These are phyloP conservation scores for Globisporangium megalacanthum DNA, from an alignment of 352 stramenopile genomes.

Conservation along the genomic window DNA sequence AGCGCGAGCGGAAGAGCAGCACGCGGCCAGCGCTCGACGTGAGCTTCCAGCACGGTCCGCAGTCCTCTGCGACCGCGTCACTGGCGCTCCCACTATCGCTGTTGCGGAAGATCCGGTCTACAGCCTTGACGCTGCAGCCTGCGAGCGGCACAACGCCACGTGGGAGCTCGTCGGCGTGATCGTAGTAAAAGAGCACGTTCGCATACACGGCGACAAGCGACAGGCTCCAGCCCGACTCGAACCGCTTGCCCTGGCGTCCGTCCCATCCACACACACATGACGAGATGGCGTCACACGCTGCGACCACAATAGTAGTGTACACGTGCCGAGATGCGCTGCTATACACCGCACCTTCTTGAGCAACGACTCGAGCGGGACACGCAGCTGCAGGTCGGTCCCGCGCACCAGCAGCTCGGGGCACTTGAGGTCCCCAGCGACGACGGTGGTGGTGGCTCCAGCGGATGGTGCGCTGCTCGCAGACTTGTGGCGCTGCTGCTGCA, in stretches of 20 bases:
- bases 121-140: slow-evolving; percentile 37
- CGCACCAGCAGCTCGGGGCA: slow-evolving; percentile 49
- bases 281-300: neutral
- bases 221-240: slow-evolving; percentile 55
- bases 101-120: slow-evolving; percentile 56
- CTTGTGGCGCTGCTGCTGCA: slow-evolving; percentile 6
- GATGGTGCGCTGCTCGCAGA: neutral
- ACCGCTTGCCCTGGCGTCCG: slow-evolving; percentile 33
- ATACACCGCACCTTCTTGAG: slow-evolving; percentile 39
- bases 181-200: slow-evolving; percentile 62
- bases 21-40: slow-evolving; percentile 48
- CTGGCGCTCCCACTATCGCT: slow-evolving; percentile 23
- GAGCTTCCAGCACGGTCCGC: slow-evolving; percentile 69
- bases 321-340: neutral
- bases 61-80: slow-evolving; percentile 30
- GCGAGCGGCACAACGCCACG: slow-evolving; percentile 45
- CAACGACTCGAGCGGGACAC: slow-evolving; percentile 33
- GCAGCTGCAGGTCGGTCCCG: slow-evolving; percentile 37
- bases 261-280: neutral
- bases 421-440: slow-evolving; percentile 12
- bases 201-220: slow-evolving; percentile 60
- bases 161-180: slow-evolving; percentile 40
- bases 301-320: neutral
- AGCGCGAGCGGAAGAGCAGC: slow-evolving; percentile 59
- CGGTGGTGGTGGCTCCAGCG: neutral